These are phyloP conservation scores for Malus hybrid DNA, from an alignment of 331 rosid species.

Conservation along the genomic window DNA sequence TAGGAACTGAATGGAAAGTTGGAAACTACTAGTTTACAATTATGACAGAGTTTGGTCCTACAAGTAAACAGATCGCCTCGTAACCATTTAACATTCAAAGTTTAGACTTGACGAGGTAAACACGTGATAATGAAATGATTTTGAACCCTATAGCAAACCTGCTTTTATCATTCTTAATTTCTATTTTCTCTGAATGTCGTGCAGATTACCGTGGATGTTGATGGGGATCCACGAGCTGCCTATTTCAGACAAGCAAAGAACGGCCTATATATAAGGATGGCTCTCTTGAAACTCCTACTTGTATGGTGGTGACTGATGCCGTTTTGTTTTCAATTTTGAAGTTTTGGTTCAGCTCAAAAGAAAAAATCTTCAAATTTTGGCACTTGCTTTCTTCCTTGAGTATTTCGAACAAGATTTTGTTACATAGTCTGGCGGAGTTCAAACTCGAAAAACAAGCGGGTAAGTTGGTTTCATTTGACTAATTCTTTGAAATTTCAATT, in stretches of 20 bases:
- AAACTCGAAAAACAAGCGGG: background rate
- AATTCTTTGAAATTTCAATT: background rate
- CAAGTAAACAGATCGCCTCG: too few species aligned
- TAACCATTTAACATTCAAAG: too few species aligned
- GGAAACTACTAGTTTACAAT: too few species aligned
- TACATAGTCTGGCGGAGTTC: background rate
- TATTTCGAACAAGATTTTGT: background rate
- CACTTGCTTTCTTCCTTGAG: background rate
- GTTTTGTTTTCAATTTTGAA: background rate
- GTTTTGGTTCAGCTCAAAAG: background rate
- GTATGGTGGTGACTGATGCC: slow-evolving; percentile 43
- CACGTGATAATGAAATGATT: background rate
- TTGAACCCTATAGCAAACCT: background rate
- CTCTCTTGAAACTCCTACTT: slow-evolving; percentile 66
- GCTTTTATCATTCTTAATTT: background rate
- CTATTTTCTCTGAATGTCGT: background rate
- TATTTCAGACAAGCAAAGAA: slow-evolving; percentile 84
- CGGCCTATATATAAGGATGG: slow-evolving; percentile 67
- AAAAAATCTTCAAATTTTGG: background rate
- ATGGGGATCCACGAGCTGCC: slow-evolving; percentile 68
- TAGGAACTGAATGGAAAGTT: too few species aligned
- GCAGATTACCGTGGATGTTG: slow-evolving; percentile 69
- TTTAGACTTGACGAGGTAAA: slow-evolving; percentile 72
- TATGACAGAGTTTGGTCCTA: too few species aligned
- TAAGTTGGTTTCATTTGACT: background rate